Conservation (phyloP, 805 yeast genomes). For the Blastobotrys chiropterorum region DNA sequence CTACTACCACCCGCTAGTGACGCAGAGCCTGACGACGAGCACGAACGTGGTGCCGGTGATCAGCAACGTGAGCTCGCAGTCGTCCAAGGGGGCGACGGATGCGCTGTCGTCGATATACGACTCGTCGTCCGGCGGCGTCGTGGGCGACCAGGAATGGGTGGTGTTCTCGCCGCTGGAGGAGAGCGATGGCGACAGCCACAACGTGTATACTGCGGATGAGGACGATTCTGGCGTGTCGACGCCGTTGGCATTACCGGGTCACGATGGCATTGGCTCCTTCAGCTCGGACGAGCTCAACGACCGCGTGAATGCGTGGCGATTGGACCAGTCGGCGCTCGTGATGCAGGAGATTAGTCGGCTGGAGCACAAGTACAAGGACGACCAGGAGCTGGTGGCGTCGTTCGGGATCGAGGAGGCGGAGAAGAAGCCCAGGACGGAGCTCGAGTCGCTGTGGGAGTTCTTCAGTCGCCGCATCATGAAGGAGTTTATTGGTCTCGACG, state of each 20-base stretch:
- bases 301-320: constrained; percentile 36
- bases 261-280: constrained; percentile 32
- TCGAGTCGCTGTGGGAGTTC: background rate
- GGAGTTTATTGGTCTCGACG: constrained; percentile 30
- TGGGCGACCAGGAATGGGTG: constrained; percentile 31
- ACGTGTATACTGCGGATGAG: constrained; percentile 6
- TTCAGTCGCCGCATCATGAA: constrained; percentile 21
- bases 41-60: background rate
- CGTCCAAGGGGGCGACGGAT: background rate
- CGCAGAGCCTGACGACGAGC: background rate
- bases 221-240: constrained; percentile 12
- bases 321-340: constrained; percentile 33
- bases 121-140: background rate
- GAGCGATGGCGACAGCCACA: constrained; percentile 9
- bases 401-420: constrained; percentile 6
- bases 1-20: background rate
- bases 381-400: constrained; percentile 3
- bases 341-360: constrained; percentile 25
- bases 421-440: background rate
- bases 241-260: constrained; percentile 30
- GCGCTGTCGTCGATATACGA: background rate
- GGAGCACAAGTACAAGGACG: constrained; percentile 6
- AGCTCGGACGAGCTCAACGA: constrained; percentile 27
- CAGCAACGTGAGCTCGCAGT: background rate
- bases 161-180: constrained; percentile 29